Base-by-base conservation (phyloP, 179 eudicot genomes). In the Silene vulgaris region DNA sequence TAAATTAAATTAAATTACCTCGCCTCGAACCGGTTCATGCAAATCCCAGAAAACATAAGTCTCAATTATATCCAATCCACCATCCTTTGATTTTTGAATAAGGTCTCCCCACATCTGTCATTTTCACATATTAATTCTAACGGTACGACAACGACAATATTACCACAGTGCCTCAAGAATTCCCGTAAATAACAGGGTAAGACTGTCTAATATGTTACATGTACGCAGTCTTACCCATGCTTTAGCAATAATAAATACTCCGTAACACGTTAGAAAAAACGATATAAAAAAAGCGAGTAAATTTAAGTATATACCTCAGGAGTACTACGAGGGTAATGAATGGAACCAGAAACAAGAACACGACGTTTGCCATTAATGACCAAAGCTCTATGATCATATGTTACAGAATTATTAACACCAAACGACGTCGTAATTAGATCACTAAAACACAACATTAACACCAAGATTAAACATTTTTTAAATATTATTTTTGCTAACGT, bases 311-410 rank as follows among this genome's bases (percentile, higher is more conserved):
- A 50, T 1, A 96, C 97, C 64, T 93, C 93, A 0, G 99, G 99
- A 40, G 99, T 93, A 81, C 99, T 96, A 43, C 99, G 97, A 57
- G 99, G 97, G 68, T 93, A 96, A 82, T 96, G 99, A 80, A 93
- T 91, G 37, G 98, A 87, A 30, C 99, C 99, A 59, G 99, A 96
- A 74, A 93, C 82, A 75, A 96, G 78, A 6, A 96, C 71, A 45
- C 90, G 84, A 32, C 99, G 89, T 78, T 84, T 79, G 52, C 99
- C 99, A 83, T 96, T 89, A 80, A 96, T 91, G 26, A 90, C 84
- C 54, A 96, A 28, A 30, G 99, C 93, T 37, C 97, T 83, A 70
- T 90, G 91, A 79, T 96, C 99, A 77, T 93, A 93, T 6, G 87
- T 89, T 78, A 96, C 99, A 76, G 11, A 7, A 40, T 79, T 92